phyloP scores from a whole-genome alignment of 495 filamentous ascomycete species.

The Podospora fimiseda region DNA sequence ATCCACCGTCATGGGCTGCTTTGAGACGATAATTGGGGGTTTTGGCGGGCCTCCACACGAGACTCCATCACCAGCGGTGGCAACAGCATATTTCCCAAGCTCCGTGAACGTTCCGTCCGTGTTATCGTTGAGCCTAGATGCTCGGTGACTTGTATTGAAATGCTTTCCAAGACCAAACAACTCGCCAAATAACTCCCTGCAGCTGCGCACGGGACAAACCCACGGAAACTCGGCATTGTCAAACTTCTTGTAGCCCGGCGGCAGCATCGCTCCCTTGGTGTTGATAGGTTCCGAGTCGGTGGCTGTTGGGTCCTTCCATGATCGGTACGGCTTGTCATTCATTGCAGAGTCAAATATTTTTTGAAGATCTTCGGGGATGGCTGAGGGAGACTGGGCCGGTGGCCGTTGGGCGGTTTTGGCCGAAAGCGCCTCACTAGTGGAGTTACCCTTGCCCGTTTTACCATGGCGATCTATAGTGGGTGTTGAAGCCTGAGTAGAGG shows the following conservation, averaged over 20 bases:
- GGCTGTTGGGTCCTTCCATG: slow-evolving; percentile 5
- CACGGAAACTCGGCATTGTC: slow-evolving; percentile 19
- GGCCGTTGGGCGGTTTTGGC: too few relatives aligned
- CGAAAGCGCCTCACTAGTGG: too few relatives aligned
- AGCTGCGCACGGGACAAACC: slow-evolving; percentile 28
- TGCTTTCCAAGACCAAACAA: slow-evolving; percentile 21
- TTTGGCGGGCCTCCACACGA: slow-evolving; percentile 6
- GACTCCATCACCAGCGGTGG: slow-evolving; percentile 3
- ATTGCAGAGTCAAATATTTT: slow-evolving; percentile 2
- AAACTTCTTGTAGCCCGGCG: slow-evolving; percentile 16
- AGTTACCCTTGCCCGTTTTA: too few relatives aligned
- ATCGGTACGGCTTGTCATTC: slow-evolving; percentile 5
- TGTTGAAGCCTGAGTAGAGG: too few relatives aligned
- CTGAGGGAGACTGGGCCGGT: background rate
- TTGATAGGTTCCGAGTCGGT: background rate
- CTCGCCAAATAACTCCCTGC: slow-evolving; percentile 15
- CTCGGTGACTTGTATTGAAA: slow-evolving; percentile 23
- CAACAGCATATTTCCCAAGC: slow-evolving; percentile 13
- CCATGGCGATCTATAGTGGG: too few relatives aligned
- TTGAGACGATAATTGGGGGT: slow-evolving; percentile 13
- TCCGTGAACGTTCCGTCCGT: slow-evolving; percentile 23
- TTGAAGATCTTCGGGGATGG: slow-evolving; percentile 6
- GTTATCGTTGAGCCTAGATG: slow-evolving; percentile 20
- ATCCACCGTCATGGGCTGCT: slow-evolving; percentile 6
- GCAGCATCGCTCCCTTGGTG: slow-evolving; percentile 23